Evolutionary conservation across 192 early-diverging fungal species (phyloP).

Genomic region (Glomus cerebriforme): DNA sequence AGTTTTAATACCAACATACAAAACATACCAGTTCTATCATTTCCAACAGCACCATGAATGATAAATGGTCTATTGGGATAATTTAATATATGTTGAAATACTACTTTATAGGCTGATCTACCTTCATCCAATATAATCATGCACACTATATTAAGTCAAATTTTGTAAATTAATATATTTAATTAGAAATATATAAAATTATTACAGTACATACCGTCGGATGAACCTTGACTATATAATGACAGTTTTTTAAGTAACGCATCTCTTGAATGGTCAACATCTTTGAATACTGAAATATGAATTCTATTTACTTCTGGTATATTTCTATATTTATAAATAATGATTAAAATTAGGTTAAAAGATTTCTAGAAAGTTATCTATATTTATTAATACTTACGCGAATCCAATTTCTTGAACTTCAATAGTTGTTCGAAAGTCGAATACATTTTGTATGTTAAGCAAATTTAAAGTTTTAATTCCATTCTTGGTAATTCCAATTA

Average conservation of each 20-base stretch:
- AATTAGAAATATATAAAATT: neutral
- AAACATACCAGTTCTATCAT: slow-evolving; percentile 67
- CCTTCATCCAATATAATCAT: slow-evolving; percentile 50
- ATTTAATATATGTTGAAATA: slow-evolving; percentile 50
- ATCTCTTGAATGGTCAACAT: slow-evolving; percentile 48
- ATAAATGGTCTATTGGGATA: slow-evolving; percentile 50
- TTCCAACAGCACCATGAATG: slow-evolving; percentile 70
- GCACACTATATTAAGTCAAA: slow-evolving; percentile 37
- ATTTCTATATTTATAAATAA: neutral
- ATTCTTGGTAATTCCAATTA: slow-evolving; percentile 9
- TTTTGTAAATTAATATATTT: neutral
- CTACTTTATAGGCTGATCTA: slow-evolving; percentile 39
- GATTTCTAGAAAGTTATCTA: neutral
- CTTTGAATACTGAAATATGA: slow-evolving; percentile 54
- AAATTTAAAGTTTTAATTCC: slow-evolving; percentile 47
- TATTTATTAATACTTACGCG: slow-evolving; percentile 32
- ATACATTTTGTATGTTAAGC: slow-evolving; percentile 51
- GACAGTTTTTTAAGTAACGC: slow-evolving; percentile 23
- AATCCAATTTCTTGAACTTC: slow-evolving; percentile 51
- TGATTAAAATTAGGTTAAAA: neutral
- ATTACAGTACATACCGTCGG: neutral
- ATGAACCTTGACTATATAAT: neutral
- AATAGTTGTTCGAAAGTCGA: slow-evolving; percentile 57
- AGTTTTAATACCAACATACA: slow-evolving; percentile 59
- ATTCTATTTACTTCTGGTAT: neutral